A percentile compares a stretch with the other conserved stretches of the same genome.
These are phyloP conservation scores for Diaporthe amygdali DNA, from an alignment of 2,329 filamentous ascomycete species.

Conservation along the genomic window DNA sequence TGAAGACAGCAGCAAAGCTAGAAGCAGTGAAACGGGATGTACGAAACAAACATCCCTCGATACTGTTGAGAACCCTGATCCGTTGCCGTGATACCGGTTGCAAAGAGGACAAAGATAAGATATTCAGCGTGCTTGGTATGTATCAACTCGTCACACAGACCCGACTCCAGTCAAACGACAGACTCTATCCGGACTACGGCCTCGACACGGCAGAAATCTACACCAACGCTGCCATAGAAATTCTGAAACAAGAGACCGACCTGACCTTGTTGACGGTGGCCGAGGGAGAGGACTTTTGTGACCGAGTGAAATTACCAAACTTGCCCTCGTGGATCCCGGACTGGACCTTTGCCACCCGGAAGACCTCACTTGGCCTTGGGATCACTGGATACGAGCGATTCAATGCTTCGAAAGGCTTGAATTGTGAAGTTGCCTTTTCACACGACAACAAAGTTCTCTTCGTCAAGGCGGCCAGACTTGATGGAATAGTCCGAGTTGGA, in stretches of 20 bases:
- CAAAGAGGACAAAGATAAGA: constrained; percentile 11
- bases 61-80: not conserved
- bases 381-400: constrained; percentile 3
- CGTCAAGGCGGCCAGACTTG: not conserved
- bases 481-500: not conserved
- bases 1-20: not conserved
- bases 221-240: not conserved
- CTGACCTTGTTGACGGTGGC: not conserved
- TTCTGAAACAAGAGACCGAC: not conserved
- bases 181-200: not conserved
- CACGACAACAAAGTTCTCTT: not conserved
- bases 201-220: not conserved
- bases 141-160: constrained; percentile 27
- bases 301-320: not conserved
- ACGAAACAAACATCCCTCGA: not conserved
- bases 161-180: not conserved
- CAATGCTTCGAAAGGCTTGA: not conserved
- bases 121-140: constrained; percentile 28
- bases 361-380: not conserved
- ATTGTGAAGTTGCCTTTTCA: not conserved
- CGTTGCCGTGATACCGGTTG: not conserved
- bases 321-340: constrained; percentile 2
- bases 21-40: not conserved
- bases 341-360: not conserved
- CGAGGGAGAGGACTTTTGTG: not conserved